Percentiles rank a stretch among this genome's conserved stretches.
These are phyloP conservation scores for Marasmius fiardii DNA, from an alignment of 1,284 basidiomycete genomes.

Conservation along the genomic window DNA sequence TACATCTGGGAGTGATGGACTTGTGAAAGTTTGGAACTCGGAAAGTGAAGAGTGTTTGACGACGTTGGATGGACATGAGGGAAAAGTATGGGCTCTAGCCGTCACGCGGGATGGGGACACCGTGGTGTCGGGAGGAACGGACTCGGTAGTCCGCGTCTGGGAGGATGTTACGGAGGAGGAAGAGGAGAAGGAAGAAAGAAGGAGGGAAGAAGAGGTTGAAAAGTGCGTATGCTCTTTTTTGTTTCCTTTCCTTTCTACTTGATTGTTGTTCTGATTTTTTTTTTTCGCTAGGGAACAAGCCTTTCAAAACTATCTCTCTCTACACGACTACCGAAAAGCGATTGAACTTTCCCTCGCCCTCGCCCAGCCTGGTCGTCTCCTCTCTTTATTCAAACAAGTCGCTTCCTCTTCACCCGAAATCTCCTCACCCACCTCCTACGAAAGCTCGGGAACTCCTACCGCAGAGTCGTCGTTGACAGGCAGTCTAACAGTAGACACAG, in stretches of 20 bases:
- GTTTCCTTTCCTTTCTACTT: not conserved
- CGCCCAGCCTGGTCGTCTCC: constrained; percentile 88
- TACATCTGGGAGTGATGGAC: constrained; percentile 88
- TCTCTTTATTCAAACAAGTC: constrained; percentile 73
- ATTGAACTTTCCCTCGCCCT: constrained; percentile 90
- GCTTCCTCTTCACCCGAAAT: constrained; percentile 18
- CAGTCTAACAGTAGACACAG: constrained; percentile 71
- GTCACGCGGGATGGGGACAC: constrained; percentile 74
- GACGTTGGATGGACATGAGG: constrained; percentile 95
- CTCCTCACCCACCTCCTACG: no score
- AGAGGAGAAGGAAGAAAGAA: constrained; percentile 68
- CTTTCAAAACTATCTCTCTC: constrained; percentile 84
- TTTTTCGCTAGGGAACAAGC: constrained; percentile 91
- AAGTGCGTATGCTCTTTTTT: constrained; percentile 51
- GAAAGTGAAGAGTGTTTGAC: constrained; percentile 82
- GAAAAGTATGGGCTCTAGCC: constrained; percentile 95
- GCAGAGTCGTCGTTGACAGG: constrained; percentile 55
- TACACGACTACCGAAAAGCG: constrained; percentile 90
- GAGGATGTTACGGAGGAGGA: constrained; percentile 85
- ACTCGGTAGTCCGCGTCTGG: constrained; percentile 94
- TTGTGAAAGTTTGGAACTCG: constrained; percentile 96
- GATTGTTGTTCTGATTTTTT: not conserved
- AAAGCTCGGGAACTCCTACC: no score
- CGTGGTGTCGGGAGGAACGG: constrained; percentile 91
- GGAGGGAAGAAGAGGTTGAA: constrained; percentile 69